Conservation (phyloP, 1,284 basidiomycete species). For the Fomes fomentarius region DNA sequence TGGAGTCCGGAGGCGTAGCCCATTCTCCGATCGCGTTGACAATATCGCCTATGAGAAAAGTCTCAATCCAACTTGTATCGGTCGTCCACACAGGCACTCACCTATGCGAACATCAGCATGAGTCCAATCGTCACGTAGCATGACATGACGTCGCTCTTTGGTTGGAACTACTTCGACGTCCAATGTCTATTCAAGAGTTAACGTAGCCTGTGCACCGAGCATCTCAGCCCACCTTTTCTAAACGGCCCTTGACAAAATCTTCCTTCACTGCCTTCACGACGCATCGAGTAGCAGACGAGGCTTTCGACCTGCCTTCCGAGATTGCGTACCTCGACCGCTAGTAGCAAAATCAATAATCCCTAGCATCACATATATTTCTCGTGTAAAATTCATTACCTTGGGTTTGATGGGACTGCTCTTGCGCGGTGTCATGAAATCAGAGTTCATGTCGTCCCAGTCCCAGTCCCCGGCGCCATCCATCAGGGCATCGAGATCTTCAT, state of each 20-base stretch:
- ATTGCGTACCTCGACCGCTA: slow-evolving; percentile 23
- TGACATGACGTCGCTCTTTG: slow-evolving; percentile 41
- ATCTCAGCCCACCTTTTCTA: slow-evolving; percentile 22
- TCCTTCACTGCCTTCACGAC: slow-evolving; percentile 40
- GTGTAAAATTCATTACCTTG: slow-evolving; percentile 8
- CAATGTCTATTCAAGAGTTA: slow-evolving; percentile 18
- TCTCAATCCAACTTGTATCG: neutral
- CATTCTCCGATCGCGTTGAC: slow-evolving; percentile 74
- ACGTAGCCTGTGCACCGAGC: neutral
- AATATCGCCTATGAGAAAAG: slow-evolving; percentile 60
- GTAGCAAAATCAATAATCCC: too few relatives aligned
- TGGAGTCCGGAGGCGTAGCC: slow-evolving; percentile 36
- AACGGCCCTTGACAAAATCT: slow-evolving; percentile 3
- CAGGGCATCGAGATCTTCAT: slow-evolving; percentile 37
- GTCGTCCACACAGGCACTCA: slow-evolving; percentile 30
- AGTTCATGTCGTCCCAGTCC: slow-evolving; percentile 55
- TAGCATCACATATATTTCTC: too few relatives aligned
- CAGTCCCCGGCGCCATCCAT: slow-evolving; percentile 50
- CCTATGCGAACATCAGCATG: slow-evolving; percentile 57
- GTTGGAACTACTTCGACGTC: slow-evolving; percentile 49
- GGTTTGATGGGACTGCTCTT: slow-evolving; percentile 31
- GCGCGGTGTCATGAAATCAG: slow-evolving; percentile 39
- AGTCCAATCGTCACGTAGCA: slow-evolving; percentile 71
- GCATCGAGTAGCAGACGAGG: slow-evolving; percentile 50
- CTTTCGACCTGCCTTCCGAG: slow-evolving; percentile 32